Conservation (phyloP, 257 asterid species). For the Solanum ahanhuiri region DNA sequence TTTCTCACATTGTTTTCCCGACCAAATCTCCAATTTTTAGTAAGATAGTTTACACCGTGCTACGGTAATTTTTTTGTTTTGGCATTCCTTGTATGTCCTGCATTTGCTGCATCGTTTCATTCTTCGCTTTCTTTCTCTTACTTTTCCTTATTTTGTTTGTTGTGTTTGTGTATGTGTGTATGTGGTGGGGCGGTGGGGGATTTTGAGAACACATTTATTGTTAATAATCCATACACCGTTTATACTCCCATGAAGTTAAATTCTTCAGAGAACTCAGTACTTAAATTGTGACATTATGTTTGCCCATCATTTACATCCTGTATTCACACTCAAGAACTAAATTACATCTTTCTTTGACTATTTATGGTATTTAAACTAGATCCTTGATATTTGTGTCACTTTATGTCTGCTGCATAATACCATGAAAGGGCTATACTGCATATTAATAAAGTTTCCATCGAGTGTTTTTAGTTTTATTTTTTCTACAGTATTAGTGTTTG, state of each 20-base stretch:
- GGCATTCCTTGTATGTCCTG: background rate
- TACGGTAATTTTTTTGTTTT: background rate
- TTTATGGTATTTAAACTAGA: background rate
- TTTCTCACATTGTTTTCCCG: slow-evolving; percentile 57
- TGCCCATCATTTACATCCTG: background rate
- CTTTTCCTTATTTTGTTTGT: background rate
- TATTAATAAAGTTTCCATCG: no score
- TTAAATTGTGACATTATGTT: background rate
- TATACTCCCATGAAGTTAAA: background rate
- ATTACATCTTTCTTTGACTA: background rate
- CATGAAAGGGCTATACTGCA: no score
- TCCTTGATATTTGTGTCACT: no score
- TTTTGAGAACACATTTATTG: no score
- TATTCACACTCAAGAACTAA: background rate
- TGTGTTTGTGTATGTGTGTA: no score
- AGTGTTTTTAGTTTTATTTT: background rate
- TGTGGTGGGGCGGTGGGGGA: no score
- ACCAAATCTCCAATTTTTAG: slow-evolving; percentile 61
- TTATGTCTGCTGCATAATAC: background rate
- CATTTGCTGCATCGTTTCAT: background rate
- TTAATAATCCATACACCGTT: background rate
- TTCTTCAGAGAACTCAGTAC: background rate
- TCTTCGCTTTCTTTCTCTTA: background rate
- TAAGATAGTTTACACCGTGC: slow-evolving; percentile 13
- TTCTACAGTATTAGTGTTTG: background rate